These are phyloP conservation scores for Wickerhamiella sorbophila DNA, from an alignment of 805 yeast species.

Conservation along the genomic window DNA sequence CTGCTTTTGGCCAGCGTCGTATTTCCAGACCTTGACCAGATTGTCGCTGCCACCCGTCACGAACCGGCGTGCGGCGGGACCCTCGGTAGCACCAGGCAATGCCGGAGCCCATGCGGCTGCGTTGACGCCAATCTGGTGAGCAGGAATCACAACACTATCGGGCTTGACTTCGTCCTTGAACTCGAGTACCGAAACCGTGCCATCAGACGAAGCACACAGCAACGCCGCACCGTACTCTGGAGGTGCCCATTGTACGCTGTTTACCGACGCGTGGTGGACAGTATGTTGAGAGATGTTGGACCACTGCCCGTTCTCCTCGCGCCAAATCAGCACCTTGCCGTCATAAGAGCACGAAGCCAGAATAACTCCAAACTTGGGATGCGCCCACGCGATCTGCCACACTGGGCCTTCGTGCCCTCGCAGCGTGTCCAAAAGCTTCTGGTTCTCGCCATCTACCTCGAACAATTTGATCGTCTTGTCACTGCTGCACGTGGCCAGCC, in stretches of 20 bases:
- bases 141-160: constrained; percentile 29
- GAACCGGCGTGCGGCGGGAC: constrained; percentile 41
- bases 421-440: constrained; percentile 69
- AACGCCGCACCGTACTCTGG: constrained; percentile 90
- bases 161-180: constrained; percentile 73
- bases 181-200: constrained; percentile 79
- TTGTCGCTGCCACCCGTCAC: constrained; percentile 95
- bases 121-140: constrained; percentile 89
- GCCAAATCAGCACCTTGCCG: constrained; percentile 90
- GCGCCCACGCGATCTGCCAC: constrained; percentile 99
- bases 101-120: constrained; percentile 80
- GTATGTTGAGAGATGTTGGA: constrained; percentile 71
- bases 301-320: constrained; percentile 85
- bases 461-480: constrained; percentile 92
- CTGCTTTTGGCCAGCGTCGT: constrained; percentile 38
- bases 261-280: constrained; percentile 86
- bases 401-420: constrained; percentile 93
- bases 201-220: constrained; percentile 86
- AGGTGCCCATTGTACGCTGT: constrained; percentile 93
- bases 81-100: constrained; percentile 23
- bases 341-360: constrained; percentile 92
- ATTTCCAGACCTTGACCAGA: constrained; percentile 81
- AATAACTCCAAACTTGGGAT: constrained; percentile 91
- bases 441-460: constrained; percentile 76
- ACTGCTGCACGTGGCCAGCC: constrained; percentile 90